phyloP scores from a whole-genome alignment of 176 grass and related monocot genomes.

The Ensete glaucum region DNA sequence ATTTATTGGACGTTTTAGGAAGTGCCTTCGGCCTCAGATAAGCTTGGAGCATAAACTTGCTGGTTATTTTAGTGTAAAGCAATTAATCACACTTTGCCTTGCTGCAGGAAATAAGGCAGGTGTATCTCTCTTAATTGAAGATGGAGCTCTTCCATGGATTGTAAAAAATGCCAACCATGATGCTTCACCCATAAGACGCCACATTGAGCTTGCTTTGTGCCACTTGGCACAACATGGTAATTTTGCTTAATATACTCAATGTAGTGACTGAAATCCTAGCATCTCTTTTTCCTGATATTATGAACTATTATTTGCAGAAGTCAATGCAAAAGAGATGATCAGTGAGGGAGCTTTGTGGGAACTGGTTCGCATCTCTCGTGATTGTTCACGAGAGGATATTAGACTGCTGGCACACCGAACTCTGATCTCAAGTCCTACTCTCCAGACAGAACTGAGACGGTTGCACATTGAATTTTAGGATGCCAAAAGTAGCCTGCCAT shows the following conservation, averaged over 20 bases:
- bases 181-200: constrained; percentile 88
- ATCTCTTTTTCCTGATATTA: neutral
- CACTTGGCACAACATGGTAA: constrained; percentile 97
- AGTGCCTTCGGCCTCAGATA: no score
- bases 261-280: neutral
- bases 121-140: constrained; percentile 85
- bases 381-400: constrained; percentile 97
- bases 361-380: constrained; percentile 81
- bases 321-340: constrained; percentile 82
- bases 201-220: constrained; percentile 90
- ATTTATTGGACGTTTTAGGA: no score
- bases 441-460: constrained; percentile 77
- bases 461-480: constrained; percentile 70
- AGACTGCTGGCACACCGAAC: constrained; percentile 69
- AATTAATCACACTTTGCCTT: neutral
- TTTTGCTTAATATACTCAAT: neutral
- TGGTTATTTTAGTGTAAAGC: neutral
- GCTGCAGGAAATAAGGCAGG: constrained; percentile 62
- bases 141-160: constrained; percentile 91
- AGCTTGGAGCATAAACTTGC: neutral
- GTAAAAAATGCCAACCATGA: constrained; percentile 96
- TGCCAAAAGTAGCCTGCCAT: neutral
- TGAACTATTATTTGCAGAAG: constrained; percentile 43
- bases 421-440: constrained; percentile 66
- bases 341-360: constrained; percentile 91